Conservation (phyloP, 176 grass and related monocot genomes). For the Elaeis guineensis region DNA sequence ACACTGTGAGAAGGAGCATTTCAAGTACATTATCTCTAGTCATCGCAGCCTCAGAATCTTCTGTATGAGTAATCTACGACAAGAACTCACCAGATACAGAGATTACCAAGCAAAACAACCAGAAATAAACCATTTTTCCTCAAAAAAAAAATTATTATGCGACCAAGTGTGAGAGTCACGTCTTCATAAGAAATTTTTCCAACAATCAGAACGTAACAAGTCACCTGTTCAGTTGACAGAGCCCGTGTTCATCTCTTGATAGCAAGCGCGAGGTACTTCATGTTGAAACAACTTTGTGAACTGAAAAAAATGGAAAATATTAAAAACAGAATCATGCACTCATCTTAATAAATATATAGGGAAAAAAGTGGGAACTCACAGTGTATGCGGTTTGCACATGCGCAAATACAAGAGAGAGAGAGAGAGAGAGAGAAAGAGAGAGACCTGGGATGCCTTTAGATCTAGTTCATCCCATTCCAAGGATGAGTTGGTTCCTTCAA, state of each 20-base stretch:
- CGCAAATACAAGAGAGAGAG: background rate
- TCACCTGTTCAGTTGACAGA: conserved; percentile 31
- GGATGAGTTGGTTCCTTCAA: conserved; percentile 83
- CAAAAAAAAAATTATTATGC: too few species aligned
- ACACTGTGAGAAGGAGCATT: too few species aligned
- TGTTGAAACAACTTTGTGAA: conserved; percentile 65
- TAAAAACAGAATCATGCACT: background rate
- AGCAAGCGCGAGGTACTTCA: conserved; percentile 39
- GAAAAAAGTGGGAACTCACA: background rate
- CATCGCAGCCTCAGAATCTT: too few species aligned
- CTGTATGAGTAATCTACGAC: too few species aligned
- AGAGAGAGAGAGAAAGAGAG: background rate
- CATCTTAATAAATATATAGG: background rate
- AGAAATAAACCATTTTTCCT: too few species aligned
- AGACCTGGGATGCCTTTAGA: conserved; percentile 79
- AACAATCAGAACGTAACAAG: too few species aligned
- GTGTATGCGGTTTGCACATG: background rate
- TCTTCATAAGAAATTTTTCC: too few species aligned
- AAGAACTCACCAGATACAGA: too few species aligned
- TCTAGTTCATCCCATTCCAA: conserved; percentile 87
- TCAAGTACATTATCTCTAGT: too few species aligned
- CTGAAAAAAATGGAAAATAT: conserved; percentile 25
- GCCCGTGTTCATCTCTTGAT: conserved; percentile 47
- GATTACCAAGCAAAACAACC: too few species aligned
- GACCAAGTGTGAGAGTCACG: too few species aligned